phyloP scores from a whole-genome alignment of 768 basidiomycete species.

The Trametes sanguinea region DNA sequence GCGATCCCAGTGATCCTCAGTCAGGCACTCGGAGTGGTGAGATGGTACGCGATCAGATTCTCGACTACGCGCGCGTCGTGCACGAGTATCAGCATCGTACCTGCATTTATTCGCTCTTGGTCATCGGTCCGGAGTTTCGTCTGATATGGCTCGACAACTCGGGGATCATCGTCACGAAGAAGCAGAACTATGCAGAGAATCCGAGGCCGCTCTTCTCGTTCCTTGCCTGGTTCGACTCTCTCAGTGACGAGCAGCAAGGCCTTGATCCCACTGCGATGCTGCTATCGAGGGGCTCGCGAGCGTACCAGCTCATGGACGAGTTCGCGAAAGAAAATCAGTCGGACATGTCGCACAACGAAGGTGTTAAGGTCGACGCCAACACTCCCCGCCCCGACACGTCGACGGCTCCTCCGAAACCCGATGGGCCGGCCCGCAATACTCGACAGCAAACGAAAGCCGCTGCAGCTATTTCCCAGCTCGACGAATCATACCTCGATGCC shows the following conservation, averaged over 20 bases:
- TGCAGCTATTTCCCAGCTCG: neutral
- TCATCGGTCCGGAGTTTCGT: constrained; percentile 2
- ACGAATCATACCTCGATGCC: no score
- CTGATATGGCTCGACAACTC: neutral
- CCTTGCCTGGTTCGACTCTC: neutral
- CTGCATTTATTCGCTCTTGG: neutral
- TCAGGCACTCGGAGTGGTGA: no score
- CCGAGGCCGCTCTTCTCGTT: neutral
- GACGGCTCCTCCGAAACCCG: no score
- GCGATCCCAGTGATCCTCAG: no score
- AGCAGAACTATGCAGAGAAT: neutral
- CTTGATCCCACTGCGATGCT: neutral
- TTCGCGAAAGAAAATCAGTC: neutral
- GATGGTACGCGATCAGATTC: no score
- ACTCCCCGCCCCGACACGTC: neutral
- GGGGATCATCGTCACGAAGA: neutral
- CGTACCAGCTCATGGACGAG: neutral
- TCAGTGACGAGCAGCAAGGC: neutral
- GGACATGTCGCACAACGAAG: neutral
- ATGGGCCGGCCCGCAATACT: neutral
- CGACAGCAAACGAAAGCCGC: neutral
- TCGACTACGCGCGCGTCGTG: no score
- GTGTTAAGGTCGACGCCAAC: no score
- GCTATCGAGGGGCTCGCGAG: neutral
- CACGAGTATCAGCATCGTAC: neutral